phyloP scores from a whole-genome alignment of 768 basidiomycete genomes.

The Tylopilus cervinicoccineus region DNA sequence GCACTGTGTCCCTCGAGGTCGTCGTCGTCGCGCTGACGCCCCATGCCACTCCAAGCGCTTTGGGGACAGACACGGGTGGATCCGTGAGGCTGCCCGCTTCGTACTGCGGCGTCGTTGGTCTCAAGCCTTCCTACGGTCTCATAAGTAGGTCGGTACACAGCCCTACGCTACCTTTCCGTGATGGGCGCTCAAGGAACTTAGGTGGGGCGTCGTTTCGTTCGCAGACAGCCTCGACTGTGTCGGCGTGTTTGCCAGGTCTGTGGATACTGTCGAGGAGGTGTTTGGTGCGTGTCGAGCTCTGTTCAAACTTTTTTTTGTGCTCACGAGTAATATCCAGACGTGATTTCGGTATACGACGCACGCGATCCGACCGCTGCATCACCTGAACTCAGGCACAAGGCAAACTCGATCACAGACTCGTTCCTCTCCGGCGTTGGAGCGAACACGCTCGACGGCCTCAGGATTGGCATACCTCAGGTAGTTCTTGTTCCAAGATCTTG shows the following conservation, averaged over 20 bases:
- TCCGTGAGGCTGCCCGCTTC: conserved; percentile 91
- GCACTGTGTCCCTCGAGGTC: neutral
- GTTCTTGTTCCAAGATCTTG: conserved; percentile 2
- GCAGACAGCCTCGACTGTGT: conserved; percentile 96
- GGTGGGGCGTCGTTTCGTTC: conserved; percentile 89
- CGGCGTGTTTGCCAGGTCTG: conserved; percentile 65
- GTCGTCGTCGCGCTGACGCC: neutral
- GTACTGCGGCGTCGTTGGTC: conserved; percentile 87
- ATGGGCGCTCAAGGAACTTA: conserved; percentile 26
- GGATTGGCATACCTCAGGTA: conserved; percentile 76
- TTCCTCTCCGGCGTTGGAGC: neutral
- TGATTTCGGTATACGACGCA: conserved; percentile 46
- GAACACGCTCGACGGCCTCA: conserved; percentile 44
- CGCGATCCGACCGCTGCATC: conserved; percentile 74
- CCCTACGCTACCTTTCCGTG: neutral
- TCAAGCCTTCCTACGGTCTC: conserved; percentile 94
- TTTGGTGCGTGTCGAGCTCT: conserved; percentile 48
- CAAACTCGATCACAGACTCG: conserved; percentile 26
- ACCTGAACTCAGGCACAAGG: conserved; percentile 33
- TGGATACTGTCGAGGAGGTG: conserved; percentile 45
- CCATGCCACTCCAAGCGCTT: conserved; percentile 51
- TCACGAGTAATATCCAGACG: conserved; percentile 25
- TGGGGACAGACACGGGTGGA: conserved; percentile 95
- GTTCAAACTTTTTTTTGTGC: neutral
- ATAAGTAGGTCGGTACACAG: conserved; percentile 64